Base-by-base conservation (phyloP, 2,329 filamentous ascomycete genomes). In the Raffaelea ambrosiae region DNA sequence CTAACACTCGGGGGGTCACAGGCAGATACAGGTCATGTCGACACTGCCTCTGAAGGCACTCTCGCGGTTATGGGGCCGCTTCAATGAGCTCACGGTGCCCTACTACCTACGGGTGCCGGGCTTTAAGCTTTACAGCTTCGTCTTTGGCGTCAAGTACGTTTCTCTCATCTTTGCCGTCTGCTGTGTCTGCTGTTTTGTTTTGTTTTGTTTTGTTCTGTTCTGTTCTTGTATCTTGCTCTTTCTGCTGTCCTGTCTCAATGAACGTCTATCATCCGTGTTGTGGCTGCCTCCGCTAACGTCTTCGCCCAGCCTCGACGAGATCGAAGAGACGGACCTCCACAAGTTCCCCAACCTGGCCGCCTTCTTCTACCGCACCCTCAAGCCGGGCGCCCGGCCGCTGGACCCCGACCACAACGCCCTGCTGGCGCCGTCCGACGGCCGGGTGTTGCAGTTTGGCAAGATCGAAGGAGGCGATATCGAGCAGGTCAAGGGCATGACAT, bases 401-500 rank as follows among this genome's bases (percentile, higher is more conserved):
- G 88, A 97, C 60, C 80, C 87, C 2, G 81, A 91, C 56, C 77
- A 79, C 1, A 84, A 86, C 59, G 86, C 88, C 10, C 69, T 98
- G 5, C 70, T 97, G 8, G 93, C 88, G 1, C 94, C 93, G 1
- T 81, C 93, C 5, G 93, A 98, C 63, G 93, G 93, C 42, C 85
- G 86, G 54, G 77, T 98, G 41, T 77, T 98, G 22, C 91, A 97
- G 59, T 96, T 89, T 57, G 93, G 93, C 11, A 83, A 82, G 57
- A 96, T 98, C 49, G 85, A 94, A 59, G 82, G 90, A 58, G 90
- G 91, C 43, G 88, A 96, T 60, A 94, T 98, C 40, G 93, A 98
- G 65, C 93, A 98, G 68, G 91, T 98, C 54, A 98, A 98, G 68
- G 93, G 93, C 51, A 93, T 98, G 76, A 98, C 93, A 1, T 98